Base-by-base conservation (phyloP, 2,329 filamentous ascomycete genomes). In the Moelleriella libera region DNA sequence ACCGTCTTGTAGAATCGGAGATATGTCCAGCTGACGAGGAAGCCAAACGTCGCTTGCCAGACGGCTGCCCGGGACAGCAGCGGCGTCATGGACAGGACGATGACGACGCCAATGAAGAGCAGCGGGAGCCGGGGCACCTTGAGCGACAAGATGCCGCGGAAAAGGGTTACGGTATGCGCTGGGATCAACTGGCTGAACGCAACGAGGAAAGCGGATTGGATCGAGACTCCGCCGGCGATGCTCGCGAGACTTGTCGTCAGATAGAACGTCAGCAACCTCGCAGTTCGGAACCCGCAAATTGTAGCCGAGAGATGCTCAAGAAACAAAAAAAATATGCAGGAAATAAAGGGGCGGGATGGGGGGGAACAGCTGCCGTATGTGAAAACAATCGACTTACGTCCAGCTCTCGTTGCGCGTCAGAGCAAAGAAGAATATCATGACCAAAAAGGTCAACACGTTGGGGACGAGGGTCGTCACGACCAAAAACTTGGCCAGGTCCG, bases 151-250 rank as follows among this genome's bases (percentile, higher is more conserved):
- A 95, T 70, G 53, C 88, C 88, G 53, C 85, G 84, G 69, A 95
- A 90, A 49, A 98, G 78, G 5, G 90, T 92, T 47, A 97, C 90
- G 9, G 92, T 98, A 65, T 98, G 92, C 52, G 95, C 89, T 28
- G 92, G 92, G 37, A 97, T 85, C 45, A 98, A 85, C 67, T 98
- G 92, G 68, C 94, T 97, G 68, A 97, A 95, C 47, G 90, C 87
- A 57, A 97, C 87, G 51, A 98, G 84, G 69, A 97, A 97, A 51
- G 85, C 83, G 44, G 92, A 88, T 65, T 96, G 90, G 49, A 96
- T 73, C 12, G 89, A 82, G 53, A 95, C 83, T 48, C 88, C 89
- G 56, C 92, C 92, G 56, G 85, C 86, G 60, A 97, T 86, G 53
- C 85, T 83, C 43, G 85, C 88, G 44, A 86, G 67, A 46, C 85